Base-by-base conservation (phyloP, 2,329 filamentous ascomycete genomes). In the Didymella keratinophila region DNA sequence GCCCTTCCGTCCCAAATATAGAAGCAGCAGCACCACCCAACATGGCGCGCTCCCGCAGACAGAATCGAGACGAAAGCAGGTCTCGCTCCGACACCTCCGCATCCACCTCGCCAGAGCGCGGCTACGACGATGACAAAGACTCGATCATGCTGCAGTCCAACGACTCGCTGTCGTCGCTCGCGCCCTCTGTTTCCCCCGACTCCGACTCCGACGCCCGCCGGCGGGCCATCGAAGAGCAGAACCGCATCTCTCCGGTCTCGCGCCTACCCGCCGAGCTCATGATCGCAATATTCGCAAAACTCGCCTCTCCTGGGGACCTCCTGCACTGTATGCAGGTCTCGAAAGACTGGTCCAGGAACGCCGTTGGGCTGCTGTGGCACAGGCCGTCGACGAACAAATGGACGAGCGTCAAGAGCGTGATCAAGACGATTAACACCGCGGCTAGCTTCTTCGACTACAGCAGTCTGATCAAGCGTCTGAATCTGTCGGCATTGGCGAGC, bases 361-460 rank as follows among this genome's bases (percentile, higher is more conserved):
- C 91, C 50, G 95, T 98, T 66, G 94, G 95, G 63, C 85, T 97
- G 65, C 84, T 99, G 21, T 99, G 95, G 95, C 93, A 97, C 77
- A 86, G 95, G 37, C 95, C 95, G 1, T 88, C 92, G 27, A 98
- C 95, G 80, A 93, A 90, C 70, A 92, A 88, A 68, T 97, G 92
- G 90, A 79, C 83, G 12, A 93, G 93, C 73, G 87, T 97, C 69
- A 83, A 87, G 70, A 89, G 82, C 65, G 95, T 99, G 66, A 93
- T 93, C 72, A 83, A 85, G 57, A 93, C 94, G 1, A 86, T 97
- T 34, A 84, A 86, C 44, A 83, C 88, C 27, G 80, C 85, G 32
- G 80, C 88, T n/a, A 89, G 91, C 66, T 94, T 91, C 78, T 99
- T 97, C 76, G 85, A 88, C 66, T 99, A 99, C 77, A 86, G 89